Conservation (phyloP, 2,329 filamentous ascomycete genomes). For the Stemphylium lycopersici region DNA sequence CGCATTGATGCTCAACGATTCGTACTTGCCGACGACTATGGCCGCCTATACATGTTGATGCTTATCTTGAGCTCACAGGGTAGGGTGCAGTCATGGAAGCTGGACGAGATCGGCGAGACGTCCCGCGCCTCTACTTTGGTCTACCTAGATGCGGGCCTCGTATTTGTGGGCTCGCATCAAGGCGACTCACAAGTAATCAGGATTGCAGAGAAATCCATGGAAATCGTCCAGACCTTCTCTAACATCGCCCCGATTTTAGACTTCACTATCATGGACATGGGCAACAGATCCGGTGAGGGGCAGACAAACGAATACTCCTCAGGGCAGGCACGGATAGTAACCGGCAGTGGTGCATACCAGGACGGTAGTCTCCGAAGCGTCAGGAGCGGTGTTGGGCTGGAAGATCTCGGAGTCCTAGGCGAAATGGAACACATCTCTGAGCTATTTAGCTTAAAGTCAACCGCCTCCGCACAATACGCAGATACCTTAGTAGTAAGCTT, state of each 20-base stretch:
- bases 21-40: slow-evolving; percentile 91
- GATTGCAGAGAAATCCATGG: slow-evolving; percentile 65
- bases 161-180: slow-evolving; percentile 91
- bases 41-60: slow-evolving; percentile 82
- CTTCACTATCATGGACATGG: slow-evolving; percentile 96
- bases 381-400: slow-evolving; percentile 88
- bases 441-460: slow-evolving; percentile 70
- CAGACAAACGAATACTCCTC: slow-evolving; percentile 91
- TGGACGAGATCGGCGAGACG: slow-evolving; percentile 70
- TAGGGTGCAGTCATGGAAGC: slow-evolving; percentile 73
- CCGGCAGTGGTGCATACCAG: slow-evolving; percentile 86
- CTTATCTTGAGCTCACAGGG: slow-evolving; percentile 69
- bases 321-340: slow-evolving; percentile 90
- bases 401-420: slow-evolving; percentile 81
- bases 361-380: slow-evolving; percentile 90
- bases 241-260: slow-evolving; percentile 94
- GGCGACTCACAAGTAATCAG: slow-evolving; percentile 86
- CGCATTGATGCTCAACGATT: slow-evolving; percentile 81
- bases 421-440: slow-evolving; percentile 77
- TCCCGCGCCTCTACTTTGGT: slow-evolving; percentile 80
- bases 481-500: slow-evolving; percentile 84
- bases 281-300: slow-evolving; percentile 77
- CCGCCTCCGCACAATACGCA: slow-evolving; percentile 55
- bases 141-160: slow-evolving; percentile 72
- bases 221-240: slow-evolving; percentile 74